These are phyloP conservation scores for Breynia disticha DNA, from an alignment of 441 rosid genomes.

Conservation along the genomic window DNA sequence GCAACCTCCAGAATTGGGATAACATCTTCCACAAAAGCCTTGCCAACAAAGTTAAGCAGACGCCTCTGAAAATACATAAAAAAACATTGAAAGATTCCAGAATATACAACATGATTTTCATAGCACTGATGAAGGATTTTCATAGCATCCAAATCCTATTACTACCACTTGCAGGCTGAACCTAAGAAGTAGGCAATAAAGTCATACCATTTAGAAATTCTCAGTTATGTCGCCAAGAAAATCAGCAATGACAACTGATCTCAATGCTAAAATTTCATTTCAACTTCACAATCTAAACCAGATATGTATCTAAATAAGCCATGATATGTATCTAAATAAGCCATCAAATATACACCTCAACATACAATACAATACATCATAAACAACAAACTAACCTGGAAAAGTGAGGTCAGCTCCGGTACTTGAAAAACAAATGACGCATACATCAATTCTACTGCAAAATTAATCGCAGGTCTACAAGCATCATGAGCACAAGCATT, in stretches of 20 bases:
- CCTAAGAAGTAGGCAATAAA: no score
- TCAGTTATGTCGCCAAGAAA: no score
- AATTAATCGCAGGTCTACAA: conserved; percentile 65
- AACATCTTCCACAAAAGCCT: conserved; percentile 61
- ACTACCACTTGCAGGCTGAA: no score
- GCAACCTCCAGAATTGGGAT: conserved; percentile 67
- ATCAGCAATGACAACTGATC: no score
- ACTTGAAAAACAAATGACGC: conserved; percentile 57
- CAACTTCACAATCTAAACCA: no score
- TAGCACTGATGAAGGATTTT: neutral
- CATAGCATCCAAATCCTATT: no score
- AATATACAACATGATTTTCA: neutral
- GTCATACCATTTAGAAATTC: no score
- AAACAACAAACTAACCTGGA: conserved; percentile 35
- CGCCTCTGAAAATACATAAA: conserved; percentile 44
- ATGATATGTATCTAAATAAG: neutral
- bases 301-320: no score
- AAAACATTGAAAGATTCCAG: neutral
- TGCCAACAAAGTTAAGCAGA: conserved; percentile 49
- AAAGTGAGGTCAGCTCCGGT: conserved; percentile 49
- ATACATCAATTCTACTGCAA: conserved; percentile 60
- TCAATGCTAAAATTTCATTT: no score
- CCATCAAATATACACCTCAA: neutral
- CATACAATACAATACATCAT: neutral
- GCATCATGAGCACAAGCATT: conserved; percentile 55